Evolutionary conservation across 2,329 filamentous ascomycete species (phyloP), one percentile per base, ranked within the genome.

Genomic region (Alternaria brassicae): DNA sequence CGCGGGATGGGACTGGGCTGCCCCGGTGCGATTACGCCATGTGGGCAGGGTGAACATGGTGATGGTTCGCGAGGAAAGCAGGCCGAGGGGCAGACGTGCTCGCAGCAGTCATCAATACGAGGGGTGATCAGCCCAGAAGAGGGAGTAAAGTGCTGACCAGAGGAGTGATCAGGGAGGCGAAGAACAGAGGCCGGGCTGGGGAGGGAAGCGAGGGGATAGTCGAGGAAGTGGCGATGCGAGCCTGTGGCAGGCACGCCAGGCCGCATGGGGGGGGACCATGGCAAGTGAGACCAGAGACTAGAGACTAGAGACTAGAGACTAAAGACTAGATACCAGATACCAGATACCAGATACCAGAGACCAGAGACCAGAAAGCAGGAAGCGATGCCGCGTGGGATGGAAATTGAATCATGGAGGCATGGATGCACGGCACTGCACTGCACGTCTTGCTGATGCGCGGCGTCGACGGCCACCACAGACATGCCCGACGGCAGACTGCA

Each of bases 161-260:
- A 36, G 23, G 34, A 30, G 21, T 42, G n/a, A 37, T 10, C n/a
- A 37, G 34, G 19, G 34, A 37, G 34, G 34, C 34, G 28, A 9
- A 9, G 4, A 3, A 30, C 5, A 23, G 19, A 39, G 36, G 17
- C 51, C 27, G 39, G 50, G 25, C 12, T 13, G 6, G 30, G 12
- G 30, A 6, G 15, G 15, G 30, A 13, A 13, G 27, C 12, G 34
- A 39, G 39, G 27, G 19, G 19, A 23, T 25, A n/a, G 30, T 39
- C 25, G 41, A 53, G 32, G 55, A 44, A 53, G 55, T 57, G 55
- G 55, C 55, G 34, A 57, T 45, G 54, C 32, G 32, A 39, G 9
- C 4, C 9, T 9, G 54, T 44, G 47, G 55, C 15, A 53, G 55
- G 55, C 40, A 32, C 53, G 53, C 28, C 32, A 57, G 30, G 48